Evolutionary conservation across 1,284 basidiomycete species (phyloP).

Genomic region (Puccinia brachypodii): DNA sequence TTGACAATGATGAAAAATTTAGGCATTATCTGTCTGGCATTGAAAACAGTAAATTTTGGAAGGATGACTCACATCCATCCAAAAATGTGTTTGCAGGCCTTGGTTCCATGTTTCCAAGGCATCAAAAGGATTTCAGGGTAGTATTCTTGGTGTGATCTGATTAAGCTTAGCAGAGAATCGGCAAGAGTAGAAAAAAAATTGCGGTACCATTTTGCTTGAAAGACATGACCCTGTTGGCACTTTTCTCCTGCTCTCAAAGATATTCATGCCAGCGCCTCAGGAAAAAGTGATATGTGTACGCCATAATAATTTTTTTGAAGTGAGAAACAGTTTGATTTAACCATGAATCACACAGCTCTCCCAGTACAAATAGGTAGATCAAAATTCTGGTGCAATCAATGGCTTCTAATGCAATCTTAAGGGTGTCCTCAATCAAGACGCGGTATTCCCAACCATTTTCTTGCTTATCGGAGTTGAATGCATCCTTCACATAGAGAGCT

Average conservation of each 20-base stretch:
- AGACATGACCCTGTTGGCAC: background rate
- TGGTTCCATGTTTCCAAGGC: constrained; percentile 9
- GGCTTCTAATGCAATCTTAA: background rate
- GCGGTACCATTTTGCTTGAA: background rate
- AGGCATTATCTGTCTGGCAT: constrained; percentile 8
- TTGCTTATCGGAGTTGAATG: background rate
- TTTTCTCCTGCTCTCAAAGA: background rate
- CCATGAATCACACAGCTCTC: constrained; percentile 16
- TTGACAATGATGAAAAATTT: constrained; percentile 19
- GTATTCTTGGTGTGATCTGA: background rate
- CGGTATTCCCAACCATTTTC: background rate
- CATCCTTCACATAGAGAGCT: background rate
- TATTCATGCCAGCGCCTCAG: background rate
- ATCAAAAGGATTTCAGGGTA: background rate
- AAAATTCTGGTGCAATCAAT: background rate
- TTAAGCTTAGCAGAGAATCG: background rate
- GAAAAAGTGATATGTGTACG: background rate
- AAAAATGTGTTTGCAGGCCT: constrained; percentile 21
- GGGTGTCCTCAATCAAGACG: background rate
- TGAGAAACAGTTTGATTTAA: background rate
- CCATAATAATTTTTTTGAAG: background rate
- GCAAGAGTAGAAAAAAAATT: no score
- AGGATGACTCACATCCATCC: constrained; percentile 24
- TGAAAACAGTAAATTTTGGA: background rate
- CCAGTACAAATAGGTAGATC: background rate